Conservation (phyloP, 163 green algal genomes). For the Scenedesmus sp. region DNA sequence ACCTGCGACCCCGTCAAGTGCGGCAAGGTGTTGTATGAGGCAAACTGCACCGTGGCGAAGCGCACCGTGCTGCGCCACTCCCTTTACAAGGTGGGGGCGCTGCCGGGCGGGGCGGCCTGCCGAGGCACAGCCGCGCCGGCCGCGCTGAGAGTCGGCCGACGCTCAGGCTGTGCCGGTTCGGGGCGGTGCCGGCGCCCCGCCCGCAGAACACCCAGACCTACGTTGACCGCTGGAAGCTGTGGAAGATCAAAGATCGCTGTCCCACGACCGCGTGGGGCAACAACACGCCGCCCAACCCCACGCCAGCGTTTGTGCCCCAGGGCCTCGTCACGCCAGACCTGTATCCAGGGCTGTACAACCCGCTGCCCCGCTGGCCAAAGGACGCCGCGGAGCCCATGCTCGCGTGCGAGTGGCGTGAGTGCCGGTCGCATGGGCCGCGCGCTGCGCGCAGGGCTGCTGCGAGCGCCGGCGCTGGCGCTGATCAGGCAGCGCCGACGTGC, state of each 20-base stretch:
- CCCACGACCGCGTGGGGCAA: slow-evolving; percentile 4
- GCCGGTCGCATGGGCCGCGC: too few relatives aligned
- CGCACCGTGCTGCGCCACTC: neutral
- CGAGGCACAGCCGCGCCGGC: neutral
- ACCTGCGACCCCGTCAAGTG: slow-evolving; percentile 3
- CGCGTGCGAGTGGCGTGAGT: slow-evolving; percentile 31
- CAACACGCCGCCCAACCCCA: neutral
- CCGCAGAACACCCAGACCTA: neutral
- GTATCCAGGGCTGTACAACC: slow-evolving; percentile 7
- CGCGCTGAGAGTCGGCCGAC: neutral
- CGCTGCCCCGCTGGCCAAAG: slow-evolving; percentile 3
- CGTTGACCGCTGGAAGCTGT: slow-evolving; percentile 15
- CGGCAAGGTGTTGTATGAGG: neutral
- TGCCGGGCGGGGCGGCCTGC: neutral
- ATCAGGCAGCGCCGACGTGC: too few relatives aligned
- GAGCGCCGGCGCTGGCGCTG: too few relatives aligned
- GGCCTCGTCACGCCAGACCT: neutral
- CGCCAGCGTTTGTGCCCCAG: slow-evolving; percentile 3
- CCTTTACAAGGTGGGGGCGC: neutral
- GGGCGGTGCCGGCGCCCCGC: neutral
- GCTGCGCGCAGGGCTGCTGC: too few relatives aligned
- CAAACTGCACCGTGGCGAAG: neutral
- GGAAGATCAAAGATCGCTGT: slow-evolving; percentile 3
- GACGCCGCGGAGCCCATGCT: neutral
- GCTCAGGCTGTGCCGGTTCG: neutral